Evolutionary conservation across 1,139 yeast species (phyloP).

Genomic region (Hanseniaspora gamundiae): DNA sequence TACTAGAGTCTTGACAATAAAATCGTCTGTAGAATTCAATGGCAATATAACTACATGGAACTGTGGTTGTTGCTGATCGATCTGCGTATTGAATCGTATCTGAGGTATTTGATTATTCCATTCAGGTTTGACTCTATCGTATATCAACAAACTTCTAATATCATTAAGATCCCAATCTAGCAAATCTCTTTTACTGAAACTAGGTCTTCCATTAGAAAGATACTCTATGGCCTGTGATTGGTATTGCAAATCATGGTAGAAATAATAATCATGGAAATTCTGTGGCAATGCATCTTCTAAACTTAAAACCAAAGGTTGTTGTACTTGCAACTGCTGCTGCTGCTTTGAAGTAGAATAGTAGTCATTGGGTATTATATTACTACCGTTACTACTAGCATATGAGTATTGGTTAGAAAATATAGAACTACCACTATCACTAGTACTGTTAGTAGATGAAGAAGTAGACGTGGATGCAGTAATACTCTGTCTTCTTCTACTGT

Average conservation of each 20-base stretch:
- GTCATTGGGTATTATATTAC: background rate
- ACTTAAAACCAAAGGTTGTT: constrained; percentile 11
- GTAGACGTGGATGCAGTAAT: no score
- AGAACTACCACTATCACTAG: background rate
- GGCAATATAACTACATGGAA: constrained; percentile 37
- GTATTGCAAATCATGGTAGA: constrained; percentile 28
- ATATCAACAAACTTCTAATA: constrained; percentile 45
- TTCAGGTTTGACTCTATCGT: constrained; percentile 35
- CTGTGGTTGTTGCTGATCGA: constrained; percentile 15
- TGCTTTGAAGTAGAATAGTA: background rate
- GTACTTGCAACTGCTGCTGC: background rate
- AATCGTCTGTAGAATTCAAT: constrained; percentile 35
- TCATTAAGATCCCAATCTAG: constrained; percentile 58
- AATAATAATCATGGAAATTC: constrained; percentile 40
- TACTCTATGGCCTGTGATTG: constrained; percentile 28
- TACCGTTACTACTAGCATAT: background rate
- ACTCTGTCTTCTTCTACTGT: background rate
- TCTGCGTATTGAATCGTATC: constrained; percentile 24
- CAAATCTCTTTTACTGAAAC: constrained; percentile 44
- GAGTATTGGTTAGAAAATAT: background rate
- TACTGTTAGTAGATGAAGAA: no score
- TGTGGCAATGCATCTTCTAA: constrained; percentile 35
- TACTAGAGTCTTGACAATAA: constrained; percentile 36
- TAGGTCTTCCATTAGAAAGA: constrained; percentile 43
- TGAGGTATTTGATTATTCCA: constrained; percentile 42